Conservation (phyloP, 2,329 filamentous ascomycete genomes). For the Ceratocystis papillata region DNA sequence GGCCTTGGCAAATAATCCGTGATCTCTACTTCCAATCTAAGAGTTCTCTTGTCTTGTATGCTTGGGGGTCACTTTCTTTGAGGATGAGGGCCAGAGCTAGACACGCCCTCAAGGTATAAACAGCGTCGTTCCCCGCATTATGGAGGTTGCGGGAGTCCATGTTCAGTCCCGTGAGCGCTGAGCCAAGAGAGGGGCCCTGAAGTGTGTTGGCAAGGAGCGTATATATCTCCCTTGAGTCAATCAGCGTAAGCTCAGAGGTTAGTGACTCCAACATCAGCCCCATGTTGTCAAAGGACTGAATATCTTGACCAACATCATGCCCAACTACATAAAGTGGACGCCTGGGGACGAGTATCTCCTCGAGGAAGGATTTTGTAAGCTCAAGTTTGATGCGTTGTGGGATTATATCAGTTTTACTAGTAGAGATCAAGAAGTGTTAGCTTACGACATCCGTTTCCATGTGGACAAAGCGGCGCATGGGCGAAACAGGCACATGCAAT, state of each 20-base stretch:
- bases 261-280: conserved; percentile 50
- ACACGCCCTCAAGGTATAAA: conserved; percentile 66
- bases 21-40: not conserved
- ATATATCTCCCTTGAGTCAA: conserved; percentile 67
- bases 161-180: conserved; percentile 52
- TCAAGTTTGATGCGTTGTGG: conserved; percentile 44
- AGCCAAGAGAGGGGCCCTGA: conserved; percentile 46
- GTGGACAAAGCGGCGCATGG: not conserved
- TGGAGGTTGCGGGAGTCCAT: conserved; percentile 59
- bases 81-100: conserved; percentile 35
- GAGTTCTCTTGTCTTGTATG: not conserved
- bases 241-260: conserved; percentile 38
- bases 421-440: conserved; percentile 1
- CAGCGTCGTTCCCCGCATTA: conserved; percentile 79
- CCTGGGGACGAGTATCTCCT: not conserved
- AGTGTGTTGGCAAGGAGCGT: conserved; percentile 47
- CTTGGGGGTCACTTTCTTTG: not conserved
- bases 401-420: conserved; percentile 26
- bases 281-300: conserved; percentile 55
- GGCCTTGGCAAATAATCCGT: no score
- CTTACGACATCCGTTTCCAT: no score
- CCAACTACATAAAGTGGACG: conserved; percentile 49
- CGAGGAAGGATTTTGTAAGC: not conserved
- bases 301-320: conserved; percentile 58
- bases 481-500: conserved; percentile 10